Base-by-base conservation (phyloP, 73 alveolate species). In the Stentor roeselii region DNA sequence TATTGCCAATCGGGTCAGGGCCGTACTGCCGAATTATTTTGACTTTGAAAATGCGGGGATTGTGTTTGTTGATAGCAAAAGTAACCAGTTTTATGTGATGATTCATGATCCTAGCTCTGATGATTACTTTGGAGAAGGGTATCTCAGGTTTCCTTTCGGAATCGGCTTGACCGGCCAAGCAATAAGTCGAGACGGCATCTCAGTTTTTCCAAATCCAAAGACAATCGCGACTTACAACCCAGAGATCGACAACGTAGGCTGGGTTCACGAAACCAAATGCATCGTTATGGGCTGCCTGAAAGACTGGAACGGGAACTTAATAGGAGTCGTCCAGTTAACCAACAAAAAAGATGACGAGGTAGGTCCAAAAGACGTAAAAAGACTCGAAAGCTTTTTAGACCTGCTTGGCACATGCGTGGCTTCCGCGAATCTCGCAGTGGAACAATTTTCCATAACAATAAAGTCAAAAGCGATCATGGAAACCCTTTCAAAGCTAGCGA, bases 351-450 rank as follows among this genome's bases (percentile, higher is more conserved):
- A 67, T 32, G 37, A 34, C 1, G 80, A 67, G 34, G 37, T 67
- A 30, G n/a, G 41, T 30, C 41, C 21, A 67, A 67, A 67, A 32
- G 80, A 67, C 41, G n/a, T 21, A n/a, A 67, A 67, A 67, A 67
- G 41, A 1, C 80, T 67, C 1, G 80, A 67, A 34, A 27, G 42
- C 1, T 40, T 67, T 21, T 32, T 67, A 67, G 50, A 27, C 11
- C 21, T 67, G 80, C 80, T 67, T 67, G 80, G 80, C 21, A 32
- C 42, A 36, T 67, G 80, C 41, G 80, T 67, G 0, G n/a, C 80
- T 67, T 36, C 80, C 21, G 41, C 80, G 21, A 67, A 67, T 67
- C n/a, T 67, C 34, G 14, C 80, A 27, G 37, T 67, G 27, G 80
- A 67, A 32, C 80, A 67, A 21, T 67, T 67, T 67, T 67, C 80